phyloP scores from a whole-genome alignment of 345 rosid genomes.

The Boechera divaricarpa region DNA sequence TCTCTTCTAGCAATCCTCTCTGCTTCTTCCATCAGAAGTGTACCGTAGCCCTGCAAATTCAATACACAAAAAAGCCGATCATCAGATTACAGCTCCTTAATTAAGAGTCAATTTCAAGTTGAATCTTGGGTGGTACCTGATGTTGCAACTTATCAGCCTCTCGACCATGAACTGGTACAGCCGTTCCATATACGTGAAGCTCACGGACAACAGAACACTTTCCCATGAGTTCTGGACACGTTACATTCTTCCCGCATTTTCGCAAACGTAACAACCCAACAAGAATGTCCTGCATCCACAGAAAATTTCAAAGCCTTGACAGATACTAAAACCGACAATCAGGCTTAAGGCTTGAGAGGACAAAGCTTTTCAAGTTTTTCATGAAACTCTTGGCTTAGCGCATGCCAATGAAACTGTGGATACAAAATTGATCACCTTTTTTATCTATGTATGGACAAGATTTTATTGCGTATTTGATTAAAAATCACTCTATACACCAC shows the following conservation, averaged over 20 bases:
- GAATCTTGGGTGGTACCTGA: slow-evolving; percentile 56
- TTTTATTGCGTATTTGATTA: background rate
- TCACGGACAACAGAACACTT: slow-evolving; percentile 96
- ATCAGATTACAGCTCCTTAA: background rate
- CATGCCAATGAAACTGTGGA: background rate
- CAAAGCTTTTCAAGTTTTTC: background rate
- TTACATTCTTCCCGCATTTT: slow-evolving; percentile 84
- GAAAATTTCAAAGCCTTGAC: background rate
- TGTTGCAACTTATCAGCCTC: slow-evolving; percentile 97
- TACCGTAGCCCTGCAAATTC: slow-evolving; percentile 81
- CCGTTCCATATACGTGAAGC: slow-evolving; percentile 99
- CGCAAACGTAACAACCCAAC: slow-evolving; percentile 90
- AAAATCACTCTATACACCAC: background rate
- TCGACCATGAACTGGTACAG: slow-evolving; percentile 98
- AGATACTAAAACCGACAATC: background rate
- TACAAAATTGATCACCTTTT: background rate
- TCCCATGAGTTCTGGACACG: slow-evolving; percentile 89
- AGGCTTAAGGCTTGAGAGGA: background rate
- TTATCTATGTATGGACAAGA: background rate
- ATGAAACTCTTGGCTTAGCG: background rate
- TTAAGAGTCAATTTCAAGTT: background rate
- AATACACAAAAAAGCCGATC: background rate
- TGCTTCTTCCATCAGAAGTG: slow-evolving; percentile 98
- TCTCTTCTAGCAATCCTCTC: slow-evolving; percentile 80
- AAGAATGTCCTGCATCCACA: slow-evolving; percentile 79